Evolutionary conservation across 2,329 filamentous ascomycete genomes (phyloP).

Genomic region (Apiospora phragmitis): DNA sequence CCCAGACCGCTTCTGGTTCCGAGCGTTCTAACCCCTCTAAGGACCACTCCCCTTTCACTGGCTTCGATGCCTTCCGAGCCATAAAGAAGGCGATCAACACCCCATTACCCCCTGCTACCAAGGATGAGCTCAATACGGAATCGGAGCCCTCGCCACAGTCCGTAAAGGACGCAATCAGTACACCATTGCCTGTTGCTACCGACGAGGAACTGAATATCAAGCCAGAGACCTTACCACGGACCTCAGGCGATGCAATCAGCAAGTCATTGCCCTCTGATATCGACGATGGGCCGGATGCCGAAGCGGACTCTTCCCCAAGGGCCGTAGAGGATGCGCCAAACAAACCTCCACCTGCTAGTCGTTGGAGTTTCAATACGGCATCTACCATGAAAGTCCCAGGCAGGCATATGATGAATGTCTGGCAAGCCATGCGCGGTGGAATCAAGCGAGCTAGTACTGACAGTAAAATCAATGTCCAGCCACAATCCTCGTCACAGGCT

Average conservation of each 20-base stretch:
- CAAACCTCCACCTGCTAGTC: neutral
- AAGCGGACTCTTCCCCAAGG: neutral
- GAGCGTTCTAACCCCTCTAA: neutral
- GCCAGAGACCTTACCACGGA: neutral
- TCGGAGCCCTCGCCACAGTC: neutral
- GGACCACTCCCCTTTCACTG: neutral
- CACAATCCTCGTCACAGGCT: neutral
- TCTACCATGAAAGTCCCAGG: neutral
- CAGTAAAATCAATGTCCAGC: neutral
- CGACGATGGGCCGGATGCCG: neutral
- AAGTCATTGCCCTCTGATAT: neutral
- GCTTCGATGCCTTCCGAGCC: neutral
- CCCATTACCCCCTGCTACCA: neutral
- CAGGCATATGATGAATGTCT: neutral
- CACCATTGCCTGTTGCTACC: neutral
- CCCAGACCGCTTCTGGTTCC: neutral
- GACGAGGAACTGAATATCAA: neutral
- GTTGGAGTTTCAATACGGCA: neutral
- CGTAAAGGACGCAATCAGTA: neutral
- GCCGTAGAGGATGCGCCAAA: neutral
- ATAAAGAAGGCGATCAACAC: neutral
- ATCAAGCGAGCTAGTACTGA: neutral
- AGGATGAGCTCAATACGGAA: neutral
- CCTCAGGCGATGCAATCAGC: neutral
- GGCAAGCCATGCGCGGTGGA: neutral